These are phyloP conservation scores for Exophiala calicioides DNA, from an alignment of 2,329 filamentous ascomycete species.

Conservation along the genomic window DNA sequence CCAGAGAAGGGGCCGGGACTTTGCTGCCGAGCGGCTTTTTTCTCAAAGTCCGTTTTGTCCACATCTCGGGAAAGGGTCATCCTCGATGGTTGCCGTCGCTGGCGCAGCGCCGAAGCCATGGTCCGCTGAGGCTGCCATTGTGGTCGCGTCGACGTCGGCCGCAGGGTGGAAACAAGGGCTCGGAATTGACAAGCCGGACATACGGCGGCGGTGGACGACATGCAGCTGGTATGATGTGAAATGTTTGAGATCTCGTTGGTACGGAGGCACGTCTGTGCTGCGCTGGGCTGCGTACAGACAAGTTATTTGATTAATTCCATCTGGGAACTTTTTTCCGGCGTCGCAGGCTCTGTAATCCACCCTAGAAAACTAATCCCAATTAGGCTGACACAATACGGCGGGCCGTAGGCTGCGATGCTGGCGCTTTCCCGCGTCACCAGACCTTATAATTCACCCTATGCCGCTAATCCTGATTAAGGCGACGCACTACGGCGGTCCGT, in stretches of 20 bases:
- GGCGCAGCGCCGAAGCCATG: slow-evolving; percentile 41
- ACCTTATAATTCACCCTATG: too few species aligned
- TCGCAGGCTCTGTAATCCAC: too few species aligned
- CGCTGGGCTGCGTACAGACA: neutral
- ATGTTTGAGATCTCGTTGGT: neutral
- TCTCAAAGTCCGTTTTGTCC: slow-evolving; percentile 21
- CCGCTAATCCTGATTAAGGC: too few species aligned
- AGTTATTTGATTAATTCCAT: too few species aligned
- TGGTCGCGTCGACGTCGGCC: slow-evolving; percentile 3
- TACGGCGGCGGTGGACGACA: slow-evolving; percentile 23
- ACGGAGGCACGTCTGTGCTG: slow-evolving; percentile 5
- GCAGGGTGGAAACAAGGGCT: slow-evolving; percentile 16
- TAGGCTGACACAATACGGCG: neutral
- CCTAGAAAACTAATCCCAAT: neutral
- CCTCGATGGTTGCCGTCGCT: slow-evolving; percentile 49
- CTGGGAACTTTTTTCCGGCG: slow-evolving; percentile 1
- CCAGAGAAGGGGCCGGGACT: slow-evolving; percentile 58
- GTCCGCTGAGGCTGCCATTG: slow-evolving; percentile 42
- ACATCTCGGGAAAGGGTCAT: slow-evolving; percentile 53
- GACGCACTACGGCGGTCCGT: too few species aligned
- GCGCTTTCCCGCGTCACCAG: too few species aligned
- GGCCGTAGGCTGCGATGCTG: too few species aligned
- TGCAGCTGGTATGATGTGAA: slow-evolving; percentile 14
- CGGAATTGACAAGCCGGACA: slow-evolving; percentile 30
- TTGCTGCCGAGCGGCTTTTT: slow-evolving; percentile 38